A percentile compares a stretch with the other conserved stretches of the same genome.
Conservation (phyloP, 2,329 filamentous ascomycete species). For the Hymenoscyphus salicellus region DNA sequence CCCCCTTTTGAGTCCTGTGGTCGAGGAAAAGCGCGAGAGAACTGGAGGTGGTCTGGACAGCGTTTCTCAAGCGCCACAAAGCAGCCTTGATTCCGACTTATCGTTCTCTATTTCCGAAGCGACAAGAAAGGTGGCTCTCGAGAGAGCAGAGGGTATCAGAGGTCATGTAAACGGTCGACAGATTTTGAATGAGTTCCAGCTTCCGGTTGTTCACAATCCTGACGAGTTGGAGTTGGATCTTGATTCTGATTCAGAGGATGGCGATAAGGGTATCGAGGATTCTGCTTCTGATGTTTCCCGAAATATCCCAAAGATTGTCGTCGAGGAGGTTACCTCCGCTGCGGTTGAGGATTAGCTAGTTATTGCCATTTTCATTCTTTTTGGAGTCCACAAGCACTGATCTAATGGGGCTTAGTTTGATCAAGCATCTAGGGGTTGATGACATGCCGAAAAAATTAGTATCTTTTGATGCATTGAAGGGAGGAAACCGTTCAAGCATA, state of each 20-base stretch:
- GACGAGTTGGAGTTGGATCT: slow-evolving; percentile 12
- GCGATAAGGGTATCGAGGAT: background rate
- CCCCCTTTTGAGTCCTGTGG: background rate
- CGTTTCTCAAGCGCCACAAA: background rate
- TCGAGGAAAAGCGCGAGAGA: background rate
- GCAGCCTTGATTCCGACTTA: background rate
- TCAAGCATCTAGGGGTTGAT: no score
- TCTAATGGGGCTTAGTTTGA: no score
- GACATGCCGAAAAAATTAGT: no score
- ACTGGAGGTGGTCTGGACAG: background rate
- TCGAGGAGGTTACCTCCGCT: background rate
- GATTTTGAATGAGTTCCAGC: background rate
- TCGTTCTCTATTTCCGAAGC: background rate
- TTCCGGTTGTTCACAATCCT: slow-evolving; percentile 8
- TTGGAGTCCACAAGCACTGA: no score
- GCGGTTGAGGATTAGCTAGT: background rate
- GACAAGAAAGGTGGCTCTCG: background rate
- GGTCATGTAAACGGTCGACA: background rate
- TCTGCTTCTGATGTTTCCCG: background rate
- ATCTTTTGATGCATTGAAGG: no score
- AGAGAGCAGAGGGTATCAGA: background rate
- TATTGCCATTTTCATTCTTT: no score
- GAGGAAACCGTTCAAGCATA: no score
- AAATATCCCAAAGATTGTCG: background rate
- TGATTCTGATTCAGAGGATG: slow-evolving; percentile 5